These are phyloP conservation scores for Microdochium nivale DNA, from an alignment of 2,329 filamentous ascomycete genomes.

Conservation along the genomic window DNA sequence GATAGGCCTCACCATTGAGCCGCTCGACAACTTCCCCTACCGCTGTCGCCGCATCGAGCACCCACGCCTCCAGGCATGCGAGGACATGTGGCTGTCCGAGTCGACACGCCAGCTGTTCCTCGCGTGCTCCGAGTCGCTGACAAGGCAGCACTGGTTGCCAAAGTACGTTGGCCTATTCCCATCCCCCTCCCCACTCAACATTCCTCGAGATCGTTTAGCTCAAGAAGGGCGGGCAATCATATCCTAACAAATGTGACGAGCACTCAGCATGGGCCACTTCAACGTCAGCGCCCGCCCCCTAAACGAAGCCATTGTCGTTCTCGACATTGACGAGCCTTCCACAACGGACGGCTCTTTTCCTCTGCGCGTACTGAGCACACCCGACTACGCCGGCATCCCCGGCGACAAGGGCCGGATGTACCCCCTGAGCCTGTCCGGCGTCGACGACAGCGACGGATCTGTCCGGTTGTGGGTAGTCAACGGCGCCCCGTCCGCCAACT, in stretches of 20 bases:
- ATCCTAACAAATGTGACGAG: background rate
- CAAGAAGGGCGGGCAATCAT: too few species aligned
- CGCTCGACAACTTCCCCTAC: slow-evolving; percentile 18
- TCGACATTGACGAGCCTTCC: slow-evolving; percentile 21
- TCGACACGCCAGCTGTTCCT: slow-evolving; percentile 19
- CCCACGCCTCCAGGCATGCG: slow-evolving; percentile 17
- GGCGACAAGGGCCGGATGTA: slow-evolving; percentile 20
- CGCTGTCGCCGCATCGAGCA: slow-evolving; percentile 17
- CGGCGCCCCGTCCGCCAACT: slow-evolving; percentile 15
- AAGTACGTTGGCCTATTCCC: slow-evolving; percentile 14
- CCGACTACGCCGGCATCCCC: slow-evolving; percentile 16
- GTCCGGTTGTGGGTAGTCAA: slow-evolving; percentile 16
- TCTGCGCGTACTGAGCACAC: slow-evolving; percentile 13
- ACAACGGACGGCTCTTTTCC: slow-evolving; percentile 8
- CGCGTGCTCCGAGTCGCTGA: slow-evolving; percentile 15
- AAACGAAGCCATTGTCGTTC: slow-evolving; percentile 19
- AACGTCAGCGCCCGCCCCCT: slow-evolving; percentile 19
- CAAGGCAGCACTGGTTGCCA: slow-evolving; percentile 14
- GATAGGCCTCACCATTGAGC: slow-evolving; percentile 14
- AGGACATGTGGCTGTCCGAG: slow-evolving; percentile 23
- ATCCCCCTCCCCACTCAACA: too few species aligned
- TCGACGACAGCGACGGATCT: slow-evolving; percentile 11
- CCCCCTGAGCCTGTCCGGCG: slow-evolving; percentile 19
- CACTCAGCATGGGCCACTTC: slow-evolving; percentile 6
- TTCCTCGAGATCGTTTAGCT: too few species aligned